phyloP scores from a whole-genome alignment of 1,284 basidiomycete species.

The Tilletiaria anomala region DNA sequence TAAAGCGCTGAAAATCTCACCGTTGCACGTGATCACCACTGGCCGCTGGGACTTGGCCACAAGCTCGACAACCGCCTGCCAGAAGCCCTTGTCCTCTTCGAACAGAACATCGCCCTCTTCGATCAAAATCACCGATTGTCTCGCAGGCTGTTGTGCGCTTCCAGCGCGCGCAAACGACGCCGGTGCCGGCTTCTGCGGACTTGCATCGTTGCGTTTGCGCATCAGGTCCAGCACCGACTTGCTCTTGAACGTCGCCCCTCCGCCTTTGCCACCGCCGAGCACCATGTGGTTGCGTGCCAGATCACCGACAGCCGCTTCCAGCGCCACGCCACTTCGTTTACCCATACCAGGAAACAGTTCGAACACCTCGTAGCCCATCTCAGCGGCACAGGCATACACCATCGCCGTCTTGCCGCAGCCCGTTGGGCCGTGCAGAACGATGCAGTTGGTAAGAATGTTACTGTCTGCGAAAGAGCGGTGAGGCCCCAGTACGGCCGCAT shows the following conservation, averaged over 20 bases:
- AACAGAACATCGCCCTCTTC: slow-evolving; percentile 93
- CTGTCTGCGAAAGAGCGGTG: no score
- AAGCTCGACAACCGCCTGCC: slow-evolving; percentile 51
- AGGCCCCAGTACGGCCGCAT: no score
- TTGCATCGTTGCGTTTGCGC: no score
- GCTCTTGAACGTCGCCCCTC: slow-evolving; percentile 18
- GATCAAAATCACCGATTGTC: slow-evolving; percentile 80
- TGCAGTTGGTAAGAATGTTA: no score
- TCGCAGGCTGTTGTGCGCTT: no score
- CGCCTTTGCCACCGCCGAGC: slow-evolving; percentile 15
- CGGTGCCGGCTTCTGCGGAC: no score
- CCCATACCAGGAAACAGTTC: slow-evolving; percentile 87
- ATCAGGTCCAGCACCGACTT: no score
- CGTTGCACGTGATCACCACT: slow-evolving; percentile 31
- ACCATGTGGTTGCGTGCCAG: slow-evolving; percentile 61
- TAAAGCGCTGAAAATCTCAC: no score
- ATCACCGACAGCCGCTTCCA: slow-evolving; percentile 73
- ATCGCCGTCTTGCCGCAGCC: slow-evolving; percentile 33
- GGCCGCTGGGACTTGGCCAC: slow-evolving; percentile 25
- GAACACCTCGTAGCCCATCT: slow-evolving; percentile 89
- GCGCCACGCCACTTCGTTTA: slow-evolving; percentile 60
- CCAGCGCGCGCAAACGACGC: no score
- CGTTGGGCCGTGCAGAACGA: slow-evolving; percentile 57
- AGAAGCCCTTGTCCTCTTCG: slow-evolving; percentile 78
- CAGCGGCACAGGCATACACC: slow-evolving; percentile 32